Conservation (phyloP, 78 protist species). For the Dictyostelium brefeldianum region DNA sequence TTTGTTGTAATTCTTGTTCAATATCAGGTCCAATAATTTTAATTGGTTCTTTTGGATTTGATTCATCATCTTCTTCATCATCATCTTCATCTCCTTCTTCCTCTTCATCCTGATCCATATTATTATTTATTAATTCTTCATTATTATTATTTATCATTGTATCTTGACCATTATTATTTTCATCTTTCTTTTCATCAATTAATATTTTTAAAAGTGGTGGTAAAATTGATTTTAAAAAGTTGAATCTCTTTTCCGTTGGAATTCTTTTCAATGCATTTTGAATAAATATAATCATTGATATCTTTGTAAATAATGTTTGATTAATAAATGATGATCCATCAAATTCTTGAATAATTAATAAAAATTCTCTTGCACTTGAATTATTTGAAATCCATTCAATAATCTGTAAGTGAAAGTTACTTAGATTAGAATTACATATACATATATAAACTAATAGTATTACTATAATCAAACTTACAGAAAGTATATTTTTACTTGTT, state of each 20-base stretch:
- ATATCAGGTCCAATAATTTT: conserved; percentile 24
- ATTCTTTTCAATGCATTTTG: conserved; percentile 60
- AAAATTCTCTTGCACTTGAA: conserved; percentile 76
- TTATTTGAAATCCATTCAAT: conserved; percentile 58
- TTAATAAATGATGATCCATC: conserved; percentile 54
- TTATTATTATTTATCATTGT: not conserved
- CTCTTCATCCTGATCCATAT: not conserved
- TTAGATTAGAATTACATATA: not conserved
- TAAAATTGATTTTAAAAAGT: conserved; percentile 39
- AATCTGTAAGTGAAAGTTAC: conserved; percentile 26
- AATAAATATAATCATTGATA: conserved; percentile 24
- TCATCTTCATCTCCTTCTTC: conserved; percentile 12
- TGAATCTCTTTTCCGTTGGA: conserved; percentile 53
- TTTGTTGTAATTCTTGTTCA: conserved; percentile 57
- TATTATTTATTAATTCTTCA: not conserved
- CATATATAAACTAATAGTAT: not conserved
- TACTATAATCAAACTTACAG: not conserved
- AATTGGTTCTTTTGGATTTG: conserved; percentile 1
- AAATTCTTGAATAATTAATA: conserved; percentile 52
- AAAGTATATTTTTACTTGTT: conserved; percentile 16
- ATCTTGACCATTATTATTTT: not conserved
- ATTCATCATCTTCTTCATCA: not conserved
- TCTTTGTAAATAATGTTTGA: conserved; percentile 25
- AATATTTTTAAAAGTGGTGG: conserved; percentile 44
- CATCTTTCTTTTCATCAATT: not conserved